Base-by-base conservation (phyloP, 169 alveolate genomes). In the Fabrea salina region DNA sequence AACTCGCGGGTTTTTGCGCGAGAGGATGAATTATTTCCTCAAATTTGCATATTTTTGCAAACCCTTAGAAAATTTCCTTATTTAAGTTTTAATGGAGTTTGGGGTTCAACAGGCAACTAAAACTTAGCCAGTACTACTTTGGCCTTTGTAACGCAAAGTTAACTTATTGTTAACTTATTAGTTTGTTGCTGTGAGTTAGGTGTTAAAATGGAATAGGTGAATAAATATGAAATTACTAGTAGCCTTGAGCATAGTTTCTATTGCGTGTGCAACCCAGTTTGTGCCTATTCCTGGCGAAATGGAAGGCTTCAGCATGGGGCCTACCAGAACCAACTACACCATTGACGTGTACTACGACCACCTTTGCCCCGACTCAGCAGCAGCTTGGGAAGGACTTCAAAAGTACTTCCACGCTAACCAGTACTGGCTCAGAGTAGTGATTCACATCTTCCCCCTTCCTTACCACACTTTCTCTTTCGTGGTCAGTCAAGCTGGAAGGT, bases 391-490 rank as follows among this genome's bases (percentile, higher is more conserved):
- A 30, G 70, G 54, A 37, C 71, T 53, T 53, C 13, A 2, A 19
- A 19, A 51, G 22, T 74, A 53, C 74, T 37, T 27, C 44, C 50
- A 74, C 33, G n/a, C n/a, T 32, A 53, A 54, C 51, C 0, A 51
- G 22, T 27, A 74, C 49, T 53, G 68, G 5, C 51, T 54, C 19
- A 51, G 58, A 0, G 40, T 74, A 4, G 32, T 16, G n/a, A 53
- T 74, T 33, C 81, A 74, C 35, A 53, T 74, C 81, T 54, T 74
- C 53, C 81, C 81, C 1, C 72, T 74, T 13, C 74, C 81, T n/a
- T 74, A 74, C 40, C 74, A 56, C 3, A 32, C 13, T 3, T 4
- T 37, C 13, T 53, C 81, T 35, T 74, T 53, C 58, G 19, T 30
- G 13, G 81, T 74, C 8, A 56, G 72, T 16, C 30, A 27, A 53